Conservation (phyloP, 1,284 basidiomycete genomes). For the Lentinula novae-zelandiae region DNA sequence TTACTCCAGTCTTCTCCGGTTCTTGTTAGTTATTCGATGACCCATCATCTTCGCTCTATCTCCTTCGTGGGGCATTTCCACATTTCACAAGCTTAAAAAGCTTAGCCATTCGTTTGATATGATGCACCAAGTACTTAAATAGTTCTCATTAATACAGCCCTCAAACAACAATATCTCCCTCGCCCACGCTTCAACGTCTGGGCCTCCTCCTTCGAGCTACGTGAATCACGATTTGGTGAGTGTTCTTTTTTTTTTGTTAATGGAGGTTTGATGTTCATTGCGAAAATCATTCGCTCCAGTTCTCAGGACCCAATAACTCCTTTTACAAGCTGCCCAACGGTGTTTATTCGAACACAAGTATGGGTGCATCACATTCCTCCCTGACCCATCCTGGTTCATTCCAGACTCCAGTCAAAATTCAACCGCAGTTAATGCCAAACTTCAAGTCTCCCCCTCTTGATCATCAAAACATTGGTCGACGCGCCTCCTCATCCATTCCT, state of each 20-base stretch:
- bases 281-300: neutral
- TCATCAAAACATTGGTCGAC: neutral
- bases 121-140: neutral
- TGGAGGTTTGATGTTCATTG: neutral
- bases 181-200: neutral
- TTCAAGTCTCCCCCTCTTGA: neutral
- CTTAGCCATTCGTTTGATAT: neutral
- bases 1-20: neutral
- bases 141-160: neutral
- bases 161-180: neutral
- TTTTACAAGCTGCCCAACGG: neutral
- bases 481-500: neutral
- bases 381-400: neutral
- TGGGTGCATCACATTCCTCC: slow-evolving; percentile 4
- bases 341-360: neutral
- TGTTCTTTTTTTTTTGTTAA: neutral
- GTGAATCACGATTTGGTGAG: neutral
- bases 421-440: neutral
- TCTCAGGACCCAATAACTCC: slow-evolving; percentile 2
- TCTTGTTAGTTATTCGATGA: neutral
- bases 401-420: neutral
- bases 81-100: neutral
- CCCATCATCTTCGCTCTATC: neutral
- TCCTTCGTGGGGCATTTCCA: neutral
- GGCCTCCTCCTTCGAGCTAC: neutral